A percentile compares a stretch with the other conserved stretches of the same genome.
Evolutionary conservation across 176 grass and related monocot genomes (phyloP).

Genomic region (Oryza meridionalis): DNA sequence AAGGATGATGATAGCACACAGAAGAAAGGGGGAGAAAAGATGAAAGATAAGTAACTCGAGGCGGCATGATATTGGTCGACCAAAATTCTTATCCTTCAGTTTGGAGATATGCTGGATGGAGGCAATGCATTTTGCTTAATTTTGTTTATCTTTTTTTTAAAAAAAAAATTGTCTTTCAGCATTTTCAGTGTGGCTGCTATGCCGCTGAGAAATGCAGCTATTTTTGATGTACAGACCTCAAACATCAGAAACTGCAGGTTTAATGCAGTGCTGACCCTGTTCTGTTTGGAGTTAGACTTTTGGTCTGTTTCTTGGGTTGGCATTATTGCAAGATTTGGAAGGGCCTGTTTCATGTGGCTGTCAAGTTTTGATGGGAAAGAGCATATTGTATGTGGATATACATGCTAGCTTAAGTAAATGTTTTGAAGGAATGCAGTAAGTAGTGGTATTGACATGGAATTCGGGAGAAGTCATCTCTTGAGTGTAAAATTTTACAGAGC

Average conservation of each 20-base stretch:
- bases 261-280: background rate
- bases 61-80: background rate
- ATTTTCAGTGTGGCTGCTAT: slow-evolving; percentile 27
- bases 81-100: background rate
- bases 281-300: slow-evolving; percentile 12
- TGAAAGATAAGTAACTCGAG: background rate
- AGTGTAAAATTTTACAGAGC: no score
- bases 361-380: background rate
- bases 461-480: background rate
- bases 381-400: background rate
- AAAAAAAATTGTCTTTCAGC: background rate
- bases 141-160: background rate
- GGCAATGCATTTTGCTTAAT: background rate
- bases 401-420: background rate
- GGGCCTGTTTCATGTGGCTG: background rate
- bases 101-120: background rate
- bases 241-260: slow-evolving; percentile 9
- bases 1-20: slow-evolving; percentile 20
- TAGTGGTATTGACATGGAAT: background rate
- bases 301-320: background rate
- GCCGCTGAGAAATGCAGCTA: slow-evolving; percentile 2
- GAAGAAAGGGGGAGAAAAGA: slow-evolving; percentile 1
- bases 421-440: background rate
- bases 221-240: slow-evolving; percentile 20
- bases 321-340: background rate